Evolutionary conservation across 1,284 basidiomycete genomes (phyloP).

Genomic region (Austroboletus niveus): DNA sequence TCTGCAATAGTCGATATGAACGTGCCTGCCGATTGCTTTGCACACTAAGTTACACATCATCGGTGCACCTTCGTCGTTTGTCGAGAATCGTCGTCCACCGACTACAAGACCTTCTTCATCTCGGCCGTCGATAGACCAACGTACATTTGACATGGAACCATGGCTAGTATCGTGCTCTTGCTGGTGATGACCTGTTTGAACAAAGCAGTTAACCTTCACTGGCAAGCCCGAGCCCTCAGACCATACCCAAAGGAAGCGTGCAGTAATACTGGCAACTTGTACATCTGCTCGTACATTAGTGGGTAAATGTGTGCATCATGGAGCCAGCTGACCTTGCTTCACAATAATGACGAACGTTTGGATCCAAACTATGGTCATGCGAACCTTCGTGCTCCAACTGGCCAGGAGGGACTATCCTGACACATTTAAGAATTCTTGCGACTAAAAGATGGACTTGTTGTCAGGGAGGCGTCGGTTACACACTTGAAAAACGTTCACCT

Average conservation of each 20-base stretch:
- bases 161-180: constrained; percentile 59
- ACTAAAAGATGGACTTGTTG: constrained; percentile 28
- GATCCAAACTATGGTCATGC: constrained; percentile 46
- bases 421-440: constrained; percentile 47
- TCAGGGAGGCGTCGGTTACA: not conserved
- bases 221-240: not conserved
- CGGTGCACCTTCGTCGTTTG: constrained; percentile 58
- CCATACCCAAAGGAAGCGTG: constrained; percentile 48
- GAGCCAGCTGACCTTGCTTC: constrained; percentile 38
- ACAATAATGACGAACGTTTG: constrained; percentile 46
- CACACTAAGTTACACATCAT: constrained; percentile 59
- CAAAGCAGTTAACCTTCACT: not conserved
- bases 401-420: constrained; percentile 43
- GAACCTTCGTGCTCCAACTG: constrained; percentile 40
- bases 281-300: constrained; percentile 37
- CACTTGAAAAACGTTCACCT: constrained; percentile 9
- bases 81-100: constrained; percentile 49
- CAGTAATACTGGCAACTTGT: constrained; percentile 56
- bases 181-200: constrained; percentile 49
- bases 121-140: constrained; percentile 52
- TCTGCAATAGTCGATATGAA: constrained; percentile 56
- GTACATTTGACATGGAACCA: constrained; percentile 57
- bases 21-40: constrained; percentile 39
- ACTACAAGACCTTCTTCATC: constrained; percentile 47
- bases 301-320: not conserved